phyloP scores from a whole-genome alignment of 2,329 filamentous ascomycete species.

The Clarireedia hainanense region DNA sequence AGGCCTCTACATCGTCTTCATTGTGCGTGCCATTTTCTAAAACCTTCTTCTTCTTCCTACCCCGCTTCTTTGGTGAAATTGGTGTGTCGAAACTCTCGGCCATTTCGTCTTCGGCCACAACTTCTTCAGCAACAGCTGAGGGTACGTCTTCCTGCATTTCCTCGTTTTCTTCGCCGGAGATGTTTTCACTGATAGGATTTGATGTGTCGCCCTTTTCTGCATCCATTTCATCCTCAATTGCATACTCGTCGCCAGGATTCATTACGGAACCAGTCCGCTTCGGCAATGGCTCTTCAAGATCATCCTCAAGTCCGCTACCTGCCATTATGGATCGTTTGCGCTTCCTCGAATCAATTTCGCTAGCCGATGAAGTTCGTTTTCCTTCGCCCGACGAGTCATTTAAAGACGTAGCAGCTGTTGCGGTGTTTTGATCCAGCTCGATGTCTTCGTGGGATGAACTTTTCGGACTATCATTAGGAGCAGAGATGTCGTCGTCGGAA shows the following conservation, averaged over 20 bases:
- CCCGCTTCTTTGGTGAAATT: conserved; percentile 28
- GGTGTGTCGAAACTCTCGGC: conserved; percentile 21
- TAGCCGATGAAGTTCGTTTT: conserved; percentile 18
- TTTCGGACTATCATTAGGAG: conserved; percentile 29
- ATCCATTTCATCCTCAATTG: conserved; percentile 36
- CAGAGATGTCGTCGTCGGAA: conserved; percentile 31
- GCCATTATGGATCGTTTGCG: conserved; percentile 31
- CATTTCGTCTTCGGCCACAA: conserved; percentile 34
- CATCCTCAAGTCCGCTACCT: conserved; percentile 27
- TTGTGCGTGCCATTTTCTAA: conserved; percentile 21
- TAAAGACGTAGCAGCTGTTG: conserved; percentile 30
- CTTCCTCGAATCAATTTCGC: conserved; percentile 29
- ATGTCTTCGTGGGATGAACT: conserved; percentile 34
- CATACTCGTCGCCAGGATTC: conserved; percentile 36
- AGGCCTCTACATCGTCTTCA: conserved; percentile 18
- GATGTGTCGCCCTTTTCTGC: conserved; percentile 34
- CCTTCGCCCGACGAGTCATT: conserved; percentile 23
- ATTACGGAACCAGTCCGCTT: conserved; percentile 47
- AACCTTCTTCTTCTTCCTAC: conserved; percentile 30
- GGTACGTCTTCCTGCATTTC: conserved; percentile 39
- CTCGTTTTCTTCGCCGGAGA: conserved; percentile 33
- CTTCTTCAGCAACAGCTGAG: conserved; percentile 35
- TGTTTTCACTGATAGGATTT: conserved; percentile 27
- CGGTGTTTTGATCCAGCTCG: conserved; percentile 19
- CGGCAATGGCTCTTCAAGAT: conserved; percentile 31